Evolutionary conservation across 495 filamentous ascomycete genomes (phyloP), one percentile per base, ranked within the genome.

Genomic region (Parathielavia hyrcaniae): DNA sequence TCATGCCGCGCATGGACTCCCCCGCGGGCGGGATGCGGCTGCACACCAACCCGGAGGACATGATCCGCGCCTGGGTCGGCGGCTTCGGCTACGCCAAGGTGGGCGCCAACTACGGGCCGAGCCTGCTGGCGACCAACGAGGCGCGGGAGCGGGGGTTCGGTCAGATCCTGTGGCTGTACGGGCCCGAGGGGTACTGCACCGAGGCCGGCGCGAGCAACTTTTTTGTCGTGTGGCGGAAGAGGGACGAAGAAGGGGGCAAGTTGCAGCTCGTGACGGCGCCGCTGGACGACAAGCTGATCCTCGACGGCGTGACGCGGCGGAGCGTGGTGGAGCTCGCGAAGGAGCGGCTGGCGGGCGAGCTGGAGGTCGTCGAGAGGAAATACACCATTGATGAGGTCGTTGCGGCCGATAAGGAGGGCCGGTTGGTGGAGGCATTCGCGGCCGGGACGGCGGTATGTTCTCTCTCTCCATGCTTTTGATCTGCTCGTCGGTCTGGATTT

Each of bases 171-270:
- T 96, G 91, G 91, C 78, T 96, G 50, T 90, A 92, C 61, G 89
- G 87, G 3, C 70, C 78, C 46, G 75, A 90, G 44, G 81, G 83
- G 13, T 80, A 82, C 64, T 87, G 95, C 44, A 96, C 91, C 6
- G 91, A 96, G 74, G 90, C 90, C 1, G 91, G 91, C n/a, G 90
- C 90, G 11, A 86, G 81, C 56, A 96, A 96, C 71, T 95, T 97
- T 77, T 95, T 97, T 71, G 79, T 95, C 12, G 76, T 95, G 23
- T 89, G 88, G 87, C 80, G 80, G 60, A 85, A 82, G 34, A 79
- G 76, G 67, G 79, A 86, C 50, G 26, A 30, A 6, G 26, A 30
- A 6, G 26, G 26, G 3, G 84, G 83, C 4, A 81, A 79, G 67
- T 60, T 81, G 41, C 80, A 96, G 77, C 77, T 97, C 32, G 77